Conservation (phyloP, 768 basidiomycete species). For the Antrodiella citrinella region DNA sequence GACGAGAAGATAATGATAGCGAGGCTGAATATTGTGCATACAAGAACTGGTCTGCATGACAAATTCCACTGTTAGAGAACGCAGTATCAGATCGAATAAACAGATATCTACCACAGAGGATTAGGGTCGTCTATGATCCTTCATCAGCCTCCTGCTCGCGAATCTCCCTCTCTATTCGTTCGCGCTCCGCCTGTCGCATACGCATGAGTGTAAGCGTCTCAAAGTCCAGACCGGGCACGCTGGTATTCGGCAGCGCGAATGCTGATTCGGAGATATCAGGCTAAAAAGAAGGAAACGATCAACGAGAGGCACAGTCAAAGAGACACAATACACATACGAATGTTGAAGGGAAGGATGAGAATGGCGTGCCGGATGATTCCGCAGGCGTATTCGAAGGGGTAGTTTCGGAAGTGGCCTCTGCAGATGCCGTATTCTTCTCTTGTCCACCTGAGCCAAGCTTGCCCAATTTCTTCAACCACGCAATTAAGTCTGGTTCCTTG, state of each 20-base stretch:
- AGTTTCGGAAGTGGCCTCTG: background rate
- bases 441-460: slow-evolving; percentile 36
- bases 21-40: too few relatives aligned
- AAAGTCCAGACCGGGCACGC: slow-evolving; percentile 50
- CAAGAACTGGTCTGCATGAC: too few relatives aligned
- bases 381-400: background rate
- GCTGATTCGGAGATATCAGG: slow-evolving; percentile 13
- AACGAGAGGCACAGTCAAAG: background rate
- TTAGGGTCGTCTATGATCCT: background rate
- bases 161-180: slow-evolving; percentile 70
- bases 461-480: slow-evolving; percentile 67
- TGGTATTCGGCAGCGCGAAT: slow-evolving; percentile 13
- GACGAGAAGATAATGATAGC: too few relatives aligned
- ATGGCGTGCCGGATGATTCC: slow-evolving; percentile 23
- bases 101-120: too few relatives aligned
- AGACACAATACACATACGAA: slow-evolving; percentile 33
- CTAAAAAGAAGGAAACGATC: slow-evolving; percentile 6
- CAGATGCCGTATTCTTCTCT: background rate
- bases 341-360: slow-evolving; percentile 57
- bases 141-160: slow-evolving; percentile 50
- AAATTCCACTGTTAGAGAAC: too few relatives aligned
- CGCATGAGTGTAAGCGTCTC: slow-evolving; percentile 76
- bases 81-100: too few relatives aligned
- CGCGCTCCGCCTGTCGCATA: slow-evolving; percentile 73
- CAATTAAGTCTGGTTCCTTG: slow-evolving; percentile 64